Conservation (phyloP, 352 stramenopile species). For the Pythium aquatile region DNA sequence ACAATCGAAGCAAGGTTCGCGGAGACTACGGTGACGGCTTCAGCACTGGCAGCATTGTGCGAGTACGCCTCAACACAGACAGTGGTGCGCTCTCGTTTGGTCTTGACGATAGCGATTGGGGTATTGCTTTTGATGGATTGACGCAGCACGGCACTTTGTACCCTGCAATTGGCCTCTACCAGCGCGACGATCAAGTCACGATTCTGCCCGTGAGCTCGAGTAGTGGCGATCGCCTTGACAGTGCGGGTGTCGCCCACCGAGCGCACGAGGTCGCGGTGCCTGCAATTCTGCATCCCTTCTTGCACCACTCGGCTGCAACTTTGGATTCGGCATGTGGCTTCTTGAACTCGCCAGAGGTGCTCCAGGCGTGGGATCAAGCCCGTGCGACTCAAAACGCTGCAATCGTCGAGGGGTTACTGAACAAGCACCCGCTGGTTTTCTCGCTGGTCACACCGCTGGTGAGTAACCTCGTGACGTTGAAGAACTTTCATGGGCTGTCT, state of each 20-base stretch:
- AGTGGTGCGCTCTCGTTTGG: conserved; percentile 85
- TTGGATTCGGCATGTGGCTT: conserved; percentile 57
- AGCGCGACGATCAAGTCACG: conserved; percentile 88
- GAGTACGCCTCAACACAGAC: conserved; percentile 83
- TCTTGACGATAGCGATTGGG: conserved; percentile 86
- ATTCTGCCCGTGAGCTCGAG: conserved; percentile 66
- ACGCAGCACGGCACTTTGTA: conserved; percentile 88
- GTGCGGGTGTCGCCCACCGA: conserved; percentile 28
- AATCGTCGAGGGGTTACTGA: conserved; percentile 23
- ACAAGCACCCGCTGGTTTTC: conserved; percentile 52
- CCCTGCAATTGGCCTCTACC: conserved; percentile 85
- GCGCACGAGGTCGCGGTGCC: conserved; percentile 49
- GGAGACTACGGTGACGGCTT: conserved; percentile 89
- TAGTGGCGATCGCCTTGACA: conserved; percentile 28
- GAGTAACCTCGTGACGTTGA: conserved; percentile 60
- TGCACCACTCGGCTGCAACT: conserved; percentile 63
- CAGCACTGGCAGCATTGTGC: conserved; percentile 81
- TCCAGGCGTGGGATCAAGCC: conserved; percentile 3
- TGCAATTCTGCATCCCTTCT: conserved; percentile 72
- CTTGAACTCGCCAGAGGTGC: conserved; percentile 31
- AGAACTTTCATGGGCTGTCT: conserved; percentile 64
- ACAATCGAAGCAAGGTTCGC: conserved; percentile 87
- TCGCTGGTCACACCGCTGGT: conserved; percentile 64
- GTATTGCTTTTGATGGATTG: conserved; percentile 85
- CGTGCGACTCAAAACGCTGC: not conserved